Percentiles rank a stretch among this genome's conserved stretches.
These are phyloP conservation scores for Wickerhamomyces hampshirensis DNA, from an alignment of 805 yeast species.

Conservation along the genomic window DNA sequence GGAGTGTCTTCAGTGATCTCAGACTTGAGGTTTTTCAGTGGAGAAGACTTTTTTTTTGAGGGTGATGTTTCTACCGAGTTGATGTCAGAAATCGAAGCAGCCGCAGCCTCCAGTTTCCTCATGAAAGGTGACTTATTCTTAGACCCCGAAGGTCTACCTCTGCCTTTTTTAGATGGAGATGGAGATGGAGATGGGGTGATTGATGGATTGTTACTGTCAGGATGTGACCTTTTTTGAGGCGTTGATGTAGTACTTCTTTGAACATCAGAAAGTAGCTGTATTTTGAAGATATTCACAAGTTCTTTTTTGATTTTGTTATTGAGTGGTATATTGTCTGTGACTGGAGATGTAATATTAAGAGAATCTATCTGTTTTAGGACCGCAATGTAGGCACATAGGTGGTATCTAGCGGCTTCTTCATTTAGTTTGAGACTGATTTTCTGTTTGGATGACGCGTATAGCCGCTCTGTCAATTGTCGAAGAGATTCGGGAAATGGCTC, in stretches of 20 bases:
- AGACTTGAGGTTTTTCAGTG: not conserved
- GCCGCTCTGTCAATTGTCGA: conserved; percentile 25
- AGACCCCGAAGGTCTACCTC: conserved; percentile 21
- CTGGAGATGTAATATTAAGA: conserved; percentile 45
- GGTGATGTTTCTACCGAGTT: not conserved
- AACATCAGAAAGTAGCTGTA: too few relatives aligned
- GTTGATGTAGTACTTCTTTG: not conserved
- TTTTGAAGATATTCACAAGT: conserved; percentile 19
- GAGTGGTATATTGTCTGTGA: conserved; percentile 49
- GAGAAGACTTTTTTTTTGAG: not conserved
- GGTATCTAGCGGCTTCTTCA: conserved; percentile 62
- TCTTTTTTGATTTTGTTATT: conserved; percentile 40
- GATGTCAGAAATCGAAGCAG: too few relatives aligned
- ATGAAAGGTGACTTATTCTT: conserved; percentile 18
- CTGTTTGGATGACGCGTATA: conserved; percentile 46
- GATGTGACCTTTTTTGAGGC: not conserved
- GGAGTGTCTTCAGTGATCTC: too few relatives aligned
- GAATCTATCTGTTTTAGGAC: conserved; percentile 42
- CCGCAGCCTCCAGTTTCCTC: conserved; percentile 17
- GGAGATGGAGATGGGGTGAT: conserved; percentile 2
- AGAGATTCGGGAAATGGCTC: conserved; percentile 41
- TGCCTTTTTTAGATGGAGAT: conserved; percentile 13
- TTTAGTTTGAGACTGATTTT: conserved; percentile 43
- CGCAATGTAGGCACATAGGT: conserved; percentile 61
- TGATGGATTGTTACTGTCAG: not conserved